A percentile compares a stretch with the other conserved stretches of the same genome.
These are phyloP conservation scores for Henckelia pumila DNA, from an alignment of 257 asterid genomes.

Conservation along the genomic window DNA sequence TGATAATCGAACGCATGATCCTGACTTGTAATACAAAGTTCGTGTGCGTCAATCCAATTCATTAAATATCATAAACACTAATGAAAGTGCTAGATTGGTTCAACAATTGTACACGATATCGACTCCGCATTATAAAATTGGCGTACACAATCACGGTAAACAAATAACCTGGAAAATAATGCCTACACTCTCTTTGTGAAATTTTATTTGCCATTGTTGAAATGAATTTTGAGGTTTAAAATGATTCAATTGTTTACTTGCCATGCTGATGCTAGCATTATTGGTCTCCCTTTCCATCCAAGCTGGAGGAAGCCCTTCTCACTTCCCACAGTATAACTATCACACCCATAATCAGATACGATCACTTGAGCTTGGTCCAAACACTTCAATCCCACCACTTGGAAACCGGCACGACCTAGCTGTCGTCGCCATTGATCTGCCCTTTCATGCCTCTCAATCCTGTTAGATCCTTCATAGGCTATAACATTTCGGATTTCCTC, in stretches of 20 bases:
- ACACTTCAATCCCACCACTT: slow-evolving; percentile 39
- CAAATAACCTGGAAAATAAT: neutral
- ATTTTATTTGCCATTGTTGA: neutral
- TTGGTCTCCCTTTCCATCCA: slow-evolving; percentile 72
- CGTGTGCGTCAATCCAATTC: neutral
- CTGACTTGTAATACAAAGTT: neutral
- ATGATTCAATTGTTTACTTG: slow-evolving; percentile 28
- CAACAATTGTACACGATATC: slow-evolving; percentile 3
- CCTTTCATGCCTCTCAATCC: slow-evolving; percentile 60
- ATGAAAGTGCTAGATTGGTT: slow-evolving; percentile 6
- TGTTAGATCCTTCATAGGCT: slow-evolving; percentile 48
- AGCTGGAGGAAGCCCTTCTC: slow-evolving; percentile 63
- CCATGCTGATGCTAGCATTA: slow-evolving; percentile 67
- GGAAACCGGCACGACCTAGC: slow-evolving; percentile 49
- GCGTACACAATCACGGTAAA: neutral
- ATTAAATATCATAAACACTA: neutral
- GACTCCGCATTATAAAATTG: neutral
- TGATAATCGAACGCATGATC: no score
- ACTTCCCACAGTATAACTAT: slow-evolving; percentile 41
- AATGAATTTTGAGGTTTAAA: neutral
- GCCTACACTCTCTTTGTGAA: neutral
- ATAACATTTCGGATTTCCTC: slow-evolving; percentile 54
- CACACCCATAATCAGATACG: slow-evolving; percentile 44
- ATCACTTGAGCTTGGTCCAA: slow-evolving; percentile 32
- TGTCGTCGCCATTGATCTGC: slow-evolving; percentile 67